phyloP scores from a whole-genome alignment of 805 yeast species.

The Wickerhamomyces xylosicus region DNA sequence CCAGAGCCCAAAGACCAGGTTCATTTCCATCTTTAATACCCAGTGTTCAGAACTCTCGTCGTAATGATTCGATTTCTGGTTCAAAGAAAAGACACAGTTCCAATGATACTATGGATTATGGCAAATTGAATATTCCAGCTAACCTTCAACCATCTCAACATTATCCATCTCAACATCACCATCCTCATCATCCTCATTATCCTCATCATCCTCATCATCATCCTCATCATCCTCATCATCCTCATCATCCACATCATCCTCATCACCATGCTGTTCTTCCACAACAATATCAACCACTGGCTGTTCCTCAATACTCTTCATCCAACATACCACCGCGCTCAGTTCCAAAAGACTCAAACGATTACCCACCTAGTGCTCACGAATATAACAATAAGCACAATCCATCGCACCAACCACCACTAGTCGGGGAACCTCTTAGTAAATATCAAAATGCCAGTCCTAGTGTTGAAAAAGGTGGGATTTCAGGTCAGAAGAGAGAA shows the following conservation, averaged over 20 bases:
- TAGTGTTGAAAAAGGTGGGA: neutral
- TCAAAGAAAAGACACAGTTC: conserved; percentile 17
- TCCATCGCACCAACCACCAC: conserved; percentile 3
- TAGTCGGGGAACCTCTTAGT: neutral
- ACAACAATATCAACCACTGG: neutral
- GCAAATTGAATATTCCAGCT: conserved; percentile 13
- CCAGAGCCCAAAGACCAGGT: conserved; percentile 15
- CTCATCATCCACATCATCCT: neutral
- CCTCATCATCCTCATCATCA: conserved; percentile 6
- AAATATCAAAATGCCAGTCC: neutral
- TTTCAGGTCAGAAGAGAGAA: neutral
- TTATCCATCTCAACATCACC: conserved; percentile 8
- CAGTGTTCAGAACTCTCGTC: conserved; percentile 7
- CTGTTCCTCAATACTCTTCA: neutral
- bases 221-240: conserved; percentile 1
- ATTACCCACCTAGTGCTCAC: neutral
- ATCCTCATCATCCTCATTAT: neutral
- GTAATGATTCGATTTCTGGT: conserved; percentile 5
- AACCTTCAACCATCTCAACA: conserved; percentile 7
- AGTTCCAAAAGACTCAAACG: neutral
- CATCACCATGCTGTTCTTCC: too few relatives aligned
- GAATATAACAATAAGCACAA: neutral
- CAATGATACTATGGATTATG: conserved; percentile 10
- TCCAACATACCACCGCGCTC: neutral
- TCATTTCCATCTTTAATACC: conserved; percentile 15